Percentiles rank a stretch among this genome's conserved stretches.
Conservation (phyloP, 2,329 filamentous ascomycete species). For the Phoma sp. region DNA sequence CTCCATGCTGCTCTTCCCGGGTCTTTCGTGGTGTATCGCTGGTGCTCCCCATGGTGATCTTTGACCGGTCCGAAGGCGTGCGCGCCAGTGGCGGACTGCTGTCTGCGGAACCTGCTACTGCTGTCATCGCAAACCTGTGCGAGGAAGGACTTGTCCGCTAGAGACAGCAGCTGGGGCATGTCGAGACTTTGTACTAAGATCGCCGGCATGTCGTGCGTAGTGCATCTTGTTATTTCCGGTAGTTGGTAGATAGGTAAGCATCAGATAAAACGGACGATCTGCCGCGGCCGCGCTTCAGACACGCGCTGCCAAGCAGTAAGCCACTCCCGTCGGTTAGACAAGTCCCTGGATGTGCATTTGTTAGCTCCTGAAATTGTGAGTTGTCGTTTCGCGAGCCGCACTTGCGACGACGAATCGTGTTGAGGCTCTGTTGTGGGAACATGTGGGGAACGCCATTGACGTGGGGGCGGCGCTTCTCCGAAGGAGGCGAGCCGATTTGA, state of each 20-base stretch:
- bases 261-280: slow-evolving; percentile 4
- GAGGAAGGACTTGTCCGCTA: background rate
- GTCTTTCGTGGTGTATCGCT: slow-evolving; percentile 9
- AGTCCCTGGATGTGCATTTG: too few relatives aligned
- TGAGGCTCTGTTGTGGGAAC: background rate
- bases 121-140: background rate
- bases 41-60: slow-evolving; percentile 1
- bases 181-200: slow-evolving; percentile 2
- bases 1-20: slow-evolving; percentile 3
- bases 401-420: background rate
- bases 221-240: slow-evolving; percentile 13
- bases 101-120: background rate
- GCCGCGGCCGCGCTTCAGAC: slow-evolving; percentile 6
- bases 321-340: background rate
- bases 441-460: slow-evolving; percentile 1
- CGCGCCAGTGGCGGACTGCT: slow-evolving; percentile 4
- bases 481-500: background rate
- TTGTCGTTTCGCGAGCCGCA: background rate
- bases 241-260: background rate
- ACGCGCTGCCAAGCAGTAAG: background rate
- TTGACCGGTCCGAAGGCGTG: slow-evolving; percentile 6
- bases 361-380: background rate
- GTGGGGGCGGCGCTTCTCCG: slow-evolving; percentile 5
- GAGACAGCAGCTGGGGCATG: background rate
- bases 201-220: background rate